Base-by-base conservation (phyloP, 2,329 filamentous ascomycete genomes). In the Chaetomiaceae sp. region DNA sequence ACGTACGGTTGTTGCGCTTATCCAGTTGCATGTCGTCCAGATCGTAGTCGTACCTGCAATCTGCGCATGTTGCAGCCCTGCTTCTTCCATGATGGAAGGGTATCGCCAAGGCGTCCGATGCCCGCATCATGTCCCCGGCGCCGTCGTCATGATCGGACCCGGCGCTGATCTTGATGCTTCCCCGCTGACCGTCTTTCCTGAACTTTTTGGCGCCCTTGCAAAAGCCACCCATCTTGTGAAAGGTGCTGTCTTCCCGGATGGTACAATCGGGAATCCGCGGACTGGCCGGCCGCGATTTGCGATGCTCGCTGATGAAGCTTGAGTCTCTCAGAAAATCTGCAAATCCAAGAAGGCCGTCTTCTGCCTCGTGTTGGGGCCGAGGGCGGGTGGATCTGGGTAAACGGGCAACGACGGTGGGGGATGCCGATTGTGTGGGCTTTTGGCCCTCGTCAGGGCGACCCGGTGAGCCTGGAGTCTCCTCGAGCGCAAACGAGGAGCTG, bases 161-260 rank as follows among this genome's bases (percentile, higher is more conserved):
- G 4, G 52, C 51, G 2, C 54, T 56, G 48, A 62, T 55, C 40
- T 63, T 62, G 34, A 69, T 63, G 24, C 67, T 68, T 22, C 57
- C 59, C 54, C 62, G 62, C 36, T 65, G 62, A 0, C 64, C 63
- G 6, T 61, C 63, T 5, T 58, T 47, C 12, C 61, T 57, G 51
- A 68, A 70, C 3, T 53, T 56, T n/a, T 60, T 59, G 6, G 68
- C 66, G 1, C 68, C 68, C 6, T 61, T 48, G 51, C 69, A 72
- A 38, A 71, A 63, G 0, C 68, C 65, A 9, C 61, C 62, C 15
- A 66, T 49, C 22, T 57, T 56, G 36, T 62, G 57, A 27, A 68
- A 63, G 2, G 62, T 66, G 51, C 66, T 69, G 14, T 61, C 58
- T 0, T 62, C 50, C 0, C 65, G 63, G 20, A 71, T 66, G 32